Conservation (phyloP, 1,139 yeast species). For the Protomyces arabidopsidicola region DNA sequence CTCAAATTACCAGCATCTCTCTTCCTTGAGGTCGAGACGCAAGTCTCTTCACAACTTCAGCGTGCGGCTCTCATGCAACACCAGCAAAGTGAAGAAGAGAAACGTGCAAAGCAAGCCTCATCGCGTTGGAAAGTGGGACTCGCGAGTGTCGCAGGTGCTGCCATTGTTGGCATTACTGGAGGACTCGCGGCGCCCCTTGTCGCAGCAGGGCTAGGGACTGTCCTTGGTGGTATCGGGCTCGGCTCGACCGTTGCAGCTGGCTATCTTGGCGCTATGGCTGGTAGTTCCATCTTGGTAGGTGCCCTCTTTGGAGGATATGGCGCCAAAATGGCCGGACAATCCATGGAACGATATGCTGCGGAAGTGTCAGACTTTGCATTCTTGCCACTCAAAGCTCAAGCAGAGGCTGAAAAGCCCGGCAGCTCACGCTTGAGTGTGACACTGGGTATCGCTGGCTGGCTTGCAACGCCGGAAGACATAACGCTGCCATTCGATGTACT, state of each 20-base stretch:
- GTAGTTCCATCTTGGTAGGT: constrained; percentile 27
- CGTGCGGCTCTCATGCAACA: constrained; percentile 23
- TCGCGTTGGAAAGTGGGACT: constrained; percentile 63
- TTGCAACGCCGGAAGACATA: constrained; percentile 91
- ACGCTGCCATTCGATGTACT: constrained; percentile 94
- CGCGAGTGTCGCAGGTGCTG: constrained; percentile 97
- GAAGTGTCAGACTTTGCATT: constrained; percentile 92
- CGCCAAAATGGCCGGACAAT: constrained; percentile 77
- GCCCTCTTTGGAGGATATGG: constrained; percentile 57
- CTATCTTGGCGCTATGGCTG: constrained; percentile 90
- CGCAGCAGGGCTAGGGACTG: constrained; percentile 98
- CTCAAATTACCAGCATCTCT: constrained; percentile 17
- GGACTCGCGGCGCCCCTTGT: constrained; percentile 95
- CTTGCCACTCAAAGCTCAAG: constrained; percentile 71
- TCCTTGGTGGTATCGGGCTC: constrained; percentile 88
- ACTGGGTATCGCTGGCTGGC: constrained; percentile 59
- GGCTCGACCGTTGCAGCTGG: constrained; percentile 69
- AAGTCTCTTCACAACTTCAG: constrained; percentile 21
- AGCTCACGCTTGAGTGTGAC: constrained; percentile 77
- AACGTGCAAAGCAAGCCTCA: constrained; percentile 7
- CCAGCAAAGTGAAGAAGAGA: constrained; percentile 20
- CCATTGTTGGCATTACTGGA: constrained; percentile 89
- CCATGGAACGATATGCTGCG: constrained; percentile 82
- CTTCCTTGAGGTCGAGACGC: constrained; percentile 15
- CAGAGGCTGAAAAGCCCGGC: neutral